Evolutionary conservation across 2,329 filamentous ascomycete genomes (phyloP), one percentile per base, ranked within the genome.

Genomic region (Claviceps purpurea): DNA sequence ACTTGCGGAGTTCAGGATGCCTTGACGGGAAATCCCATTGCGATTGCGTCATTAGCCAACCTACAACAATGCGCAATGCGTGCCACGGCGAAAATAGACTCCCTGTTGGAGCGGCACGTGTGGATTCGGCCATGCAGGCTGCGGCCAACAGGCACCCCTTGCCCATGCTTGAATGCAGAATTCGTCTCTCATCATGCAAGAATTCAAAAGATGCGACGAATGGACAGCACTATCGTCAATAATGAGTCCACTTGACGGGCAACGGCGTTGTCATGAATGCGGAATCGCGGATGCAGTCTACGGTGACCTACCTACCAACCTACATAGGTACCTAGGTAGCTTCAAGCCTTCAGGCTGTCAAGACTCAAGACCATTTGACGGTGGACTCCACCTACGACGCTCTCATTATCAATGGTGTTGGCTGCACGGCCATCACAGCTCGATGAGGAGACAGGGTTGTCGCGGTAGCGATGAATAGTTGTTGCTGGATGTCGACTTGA

Each of bases 81-180:
- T 34, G 30, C 11, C 30, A 30, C 26, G 22, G 13, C 6, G 10
- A 46, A 34, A 42, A 49, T 42, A 49, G 20, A 16, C 22, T 40
- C 34, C 39, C 47, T 40, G 20, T 47, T 22, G 42, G 38, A 26
- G 48, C 47, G 50, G 24, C 47, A 34, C 14, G 38, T 18, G 44
- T 49, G 49, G 52, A 49, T 45, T 54, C 44, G 22, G 14, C 44
- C 30, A 44, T 53, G 53, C 53, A 53, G 51, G 48, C 51, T 30
- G 26, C 26, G 26, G 26, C 26, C 26, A 30, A 53, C 45, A 46
- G 18, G 8, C 26, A 46, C 24, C 26, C 42, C 44, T 34, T 46
- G 26, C 26, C 16, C 44, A 20, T 46, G 44, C 26, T 34, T 46
- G 44, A 30, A 37, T 46, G 44, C 44, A 34, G 11, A 34, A 34